These are phyloP conservation scores for Debaryomyces coudertii DNA, from an alignment of 1,139 yeast species.

Conservation along the genomic window DNA sequence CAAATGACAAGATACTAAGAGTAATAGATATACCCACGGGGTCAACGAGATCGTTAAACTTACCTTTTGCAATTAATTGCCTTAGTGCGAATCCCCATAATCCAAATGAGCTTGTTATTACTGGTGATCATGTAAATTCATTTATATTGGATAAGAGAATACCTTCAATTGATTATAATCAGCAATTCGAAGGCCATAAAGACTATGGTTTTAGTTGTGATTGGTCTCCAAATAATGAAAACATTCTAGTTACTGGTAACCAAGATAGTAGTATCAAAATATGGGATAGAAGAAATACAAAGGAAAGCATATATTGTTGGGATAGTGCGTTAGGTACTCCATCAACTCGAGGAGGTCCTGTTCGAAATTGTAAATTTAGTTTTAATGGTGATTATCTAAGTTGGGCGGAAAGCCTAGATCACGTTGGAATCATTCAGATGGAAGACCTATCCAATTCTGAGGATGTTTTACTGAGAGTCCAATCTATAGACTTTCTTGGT, in stretches of 20 bases:
- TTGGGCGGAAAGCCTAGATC: constrained; percentile 66
- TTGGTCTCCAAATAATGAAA: constrained; percentile 51
- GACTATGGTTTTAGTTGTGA: constrained; percentile 66
- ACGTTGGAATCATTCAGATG: constrained; percentile 53
- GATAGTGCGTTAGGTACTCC: constrained; percentile 39
- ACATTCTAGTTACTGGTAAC: constrained; percentile 56
- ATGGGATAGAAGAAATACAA: constrained; percentile 50
- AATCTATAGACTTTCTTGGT: constrained; percentile 58
- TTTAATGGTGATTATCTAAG: constrained; percentile 47
- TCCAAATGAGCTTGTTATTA: constrained; percentile 43
- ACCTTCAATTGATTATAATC: constrained; percentile 17
- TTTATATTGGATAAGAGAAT: constrained; percentile 49
- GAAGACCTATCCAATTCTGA: constrained; percentile 26
- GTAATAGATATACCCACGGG: constrained; percentile 37
- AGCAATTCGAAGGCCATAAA: constrained; percentile 45
- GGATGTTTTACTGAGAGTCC: constrained; percentile 34
- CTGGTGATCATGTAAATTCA: constrained; percentile 53
- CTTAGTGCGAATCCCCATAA: constrained; percentile 42
- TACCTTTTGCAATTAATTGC: constrained; percentile 58
- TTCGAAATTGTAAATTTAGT: constrained; percentile 57
- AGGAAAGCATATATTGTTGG: constrained; percentile 33
- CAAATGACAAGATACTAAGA: constrained; percentile 52
- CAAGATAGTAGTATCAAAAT: constrained; percentile 62
- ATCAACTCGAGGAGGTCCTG: constrained; percentile 41
- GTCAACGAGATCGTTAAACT: constrained; percentile 17